A percentile compares a stretch with the other conserved stretches of the same genome.
Evolutionary conservation across 2,329 filamentous ascomycete species (phyloP).

Genomic region (Venturia carpophila): DNA sequence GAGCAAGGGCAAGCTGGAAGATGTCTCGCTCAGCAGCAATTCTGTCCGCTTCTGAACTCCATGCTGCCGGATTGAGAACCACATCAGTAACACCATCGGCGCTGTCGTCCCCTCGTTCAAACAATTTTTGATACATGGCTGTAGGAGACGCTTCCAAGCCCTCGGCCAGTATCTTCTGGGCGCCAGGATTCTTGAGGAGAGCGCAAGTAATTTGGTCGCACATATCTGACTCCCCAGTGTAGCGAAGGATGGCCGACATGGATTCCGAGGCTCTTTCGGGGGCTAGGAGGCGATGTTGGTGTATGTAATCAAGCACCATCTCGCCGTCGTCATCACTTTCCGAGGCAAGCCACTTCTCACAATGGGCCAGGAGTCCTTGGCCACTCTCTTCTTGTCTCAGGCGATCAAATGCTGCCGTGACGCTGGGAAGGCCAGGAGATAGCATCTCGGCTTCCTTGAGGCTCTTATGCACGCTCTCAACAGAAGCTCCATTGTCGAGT

Average conservation of each 20-base stretch:
- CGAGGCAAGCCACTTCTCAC: constrained; percentile 30
- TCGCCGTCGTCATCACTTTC: constrained; percentile 35
- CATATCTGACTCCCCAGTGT: constrained; percentile 35
- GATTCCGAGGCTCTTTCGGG: constrained; percentile 33
- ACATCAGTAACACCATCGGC: constrained; percentile 38
- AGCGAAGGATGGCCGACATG: constrained; percentile 36
- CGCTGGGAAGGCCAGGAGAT: constrained; percentile 33
- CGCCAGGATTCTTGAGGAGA: constrained; percentile 30
- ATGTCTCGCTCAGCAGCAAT: constrained; percentile 47
- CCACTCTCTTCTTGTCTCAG: constrained; percentile 34
- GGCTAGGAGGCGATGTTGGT: constrained; percentile 26
- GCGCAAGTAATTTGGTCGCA: constrained; percentile 35
- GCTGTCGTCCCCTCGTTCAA: constrained; percentile 38
- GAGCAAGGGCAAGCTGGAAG: constrained; percentile 72
- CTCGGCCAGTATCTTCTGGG: constrained; percentile 34
- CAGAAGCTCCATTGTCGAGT: constrained; percentile 24
- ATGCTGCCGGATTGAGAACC: constrained; percentile 35
- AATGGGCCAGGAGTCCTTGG: constrained; percentile 29
- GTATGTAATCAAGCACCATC: constrained; percentile 29
- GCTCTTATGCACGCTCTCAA: constrained; percentile 34
- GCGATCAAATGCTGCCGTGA: constrained; percentile 36
- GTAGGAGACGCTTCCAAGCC: constrained; percentile 34
- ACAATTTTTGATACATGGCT: constrained; percentile 37
- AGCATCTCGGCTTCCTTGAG: constrained; percentile 39
- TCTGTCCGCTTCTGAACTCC: constrained; percentile 37